A percentile compares a stretch with the other conserved stretches of the same genome.
Evolutionary conservation across 306 rosid genomes (phyloP).

Genomic region (Biancaea sappan): DNA sequence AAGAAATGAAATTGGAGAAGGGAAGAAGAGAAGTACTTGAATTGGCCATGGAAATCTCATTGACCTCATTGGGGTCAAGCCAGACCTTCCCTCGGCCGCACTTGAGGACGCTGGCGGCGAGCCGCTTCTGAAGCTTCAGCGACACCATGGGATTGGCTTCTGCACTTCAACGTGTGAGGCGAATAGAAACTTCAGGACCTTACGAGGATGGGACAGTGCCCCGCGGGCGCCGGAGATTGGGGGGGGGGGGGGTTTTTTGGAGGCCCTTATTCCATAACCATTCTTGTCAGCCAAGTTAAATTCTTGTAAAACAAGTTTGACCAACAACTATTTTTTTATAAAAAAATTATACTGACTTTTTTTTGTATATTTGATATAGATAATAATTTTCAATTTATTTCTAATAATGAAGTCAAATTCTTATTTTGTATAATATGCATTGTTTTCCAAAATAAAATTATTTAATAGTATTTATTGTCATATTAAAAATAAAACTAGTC

Average conservation of each 20-base stretch:
- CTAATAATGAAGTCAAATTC: no score
- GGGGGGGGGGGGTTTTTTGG: background rate
- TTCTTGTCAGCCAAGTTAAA: background rate
- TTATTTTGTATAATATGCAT: no score
- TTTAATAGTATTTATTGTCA: no score
- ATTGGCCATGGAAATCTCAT: constrained; percentile 55
- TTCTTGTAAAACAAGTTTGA: no score
- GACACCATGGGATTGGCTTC: constrained; percentile 38
- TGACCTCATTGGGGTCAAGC: constrained; percentile 50
- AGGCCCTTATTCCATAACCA: background rate
- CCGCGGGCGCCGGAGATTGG: no score
- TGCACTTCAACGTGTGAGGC: background rate
- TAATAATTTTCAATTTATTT: no score
- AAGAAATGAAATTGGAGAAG: background rate
- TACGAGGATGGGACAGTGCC: background rate
- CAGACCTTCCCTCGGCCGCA: constrained; percentile 52
- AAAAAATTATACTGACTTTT: no score
- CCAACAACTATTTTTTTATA: no score
- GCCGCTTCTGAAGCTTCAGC: constrained; percentile 50
- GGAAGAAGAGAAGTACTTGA: constrained; percentile 27
- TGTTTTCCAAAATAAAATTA: no score
- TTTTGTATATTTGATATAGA: no score
- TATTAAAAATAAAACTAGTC: no score
- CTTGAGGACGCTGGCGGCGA: constrained; percentile 41
- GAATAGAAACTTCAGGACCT: background rate